phyloP scores from a whole-genome alignment of 139 green algal genomes.

The Chlorella sp. region DNA sequence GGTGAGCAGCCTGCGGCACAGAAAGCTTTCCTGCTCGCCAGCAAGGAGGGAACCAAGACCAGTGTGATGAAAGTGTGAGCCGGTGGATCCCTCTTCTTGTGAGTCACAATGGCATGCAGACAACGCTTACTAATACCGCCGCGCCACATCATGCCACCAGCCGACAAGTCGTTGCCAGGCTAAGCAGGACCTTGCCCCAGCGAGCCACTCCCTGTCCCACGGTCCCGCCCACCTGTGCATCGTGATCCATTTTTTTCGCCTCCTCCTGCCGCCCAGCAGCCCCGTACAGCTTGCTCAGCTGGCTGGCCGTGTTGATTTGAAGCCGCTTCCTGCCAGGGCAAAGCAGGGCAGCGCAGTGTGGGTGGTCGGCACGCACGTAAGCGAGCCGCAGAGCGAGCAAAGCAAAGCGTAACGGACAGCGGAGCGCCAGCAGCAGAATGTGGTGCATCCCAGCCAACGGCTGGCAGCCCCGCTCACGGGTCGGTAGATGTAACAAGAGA shows the following conservation, averaged over 20 bases:
- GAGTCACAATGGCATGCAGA: too few species aligned
- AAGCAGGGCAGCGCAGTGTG: neutral
- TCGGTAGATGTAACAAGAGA: too few species aligned
- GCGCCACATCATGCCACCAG: too few species aligned
- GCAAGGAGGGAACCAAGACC: neutral
- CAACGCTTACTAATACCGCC: too few species aligned
- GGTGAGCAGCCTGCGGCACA: neutral
- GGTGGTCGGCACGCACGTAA: too few species aligned
- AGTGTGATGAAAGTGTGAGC: neutral
- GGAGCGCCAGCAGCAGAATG: too few species aligned
- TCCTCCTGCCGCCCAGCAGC: constrained; percentile 19
- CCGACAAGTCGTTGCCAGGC: too few species aligned
- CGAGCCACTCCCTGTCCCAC: too few species aligned
- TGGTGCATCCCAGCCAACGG: too few species aligned
- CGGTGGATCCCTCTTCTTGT: neutral
- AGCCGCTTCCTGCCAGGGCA: constrained; percentile 45
- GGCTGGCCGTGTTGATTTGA: constrained; percentile 48
- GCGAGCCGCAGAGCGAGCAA: neutral
- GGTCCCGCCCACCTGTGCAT: neutral
- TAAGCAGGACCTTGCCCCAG: too few species aligned
- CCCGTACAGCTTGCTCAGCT: constrained; percentile 40
- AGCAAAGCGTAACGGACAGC: neutral
- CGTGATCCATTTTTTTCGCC: constrained; percentile 18
- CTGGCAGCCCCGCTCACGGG: too few species aligned
- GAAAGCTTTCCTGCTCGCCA: neutral